Percentiles rank a stretch among this genome's conserved stretches.
Conservation (phyloP, 1,139 yeast genomes). For the Pichia inconspicua region DNA sequence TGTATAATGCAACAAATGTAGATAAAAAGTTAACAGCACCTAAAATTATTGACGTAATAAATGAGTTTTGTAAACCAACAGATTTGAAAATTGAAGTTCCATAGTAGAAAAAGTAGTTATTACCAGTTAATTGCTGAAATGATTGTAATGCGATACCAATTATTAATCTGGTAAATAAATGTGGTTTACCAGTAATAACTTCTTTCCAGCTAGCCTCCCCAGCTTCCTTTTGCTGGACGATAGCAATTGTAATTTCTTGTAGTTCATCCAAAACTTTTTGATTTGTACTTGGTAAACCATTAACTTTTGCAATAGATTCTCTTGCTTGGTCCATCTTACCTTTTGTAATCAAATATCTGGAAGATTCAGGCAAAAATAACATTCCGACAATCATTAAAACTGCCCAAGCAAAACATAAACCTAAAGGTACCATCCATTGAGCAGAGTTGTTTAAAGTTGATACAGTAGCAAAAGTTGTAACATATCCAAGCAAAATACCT, state of each 20-base stretch:
- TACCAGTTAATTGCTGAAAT: slow-evolving; percentile 73
- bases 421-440: slow-evolving; percentile 61
- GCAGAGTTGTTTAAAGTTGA: slow-evolving; percentile 35
- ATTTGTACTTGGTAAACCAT: slow-evolving; percentile 51
- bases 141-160: slow-evolving; percentile 62
- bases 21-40: slow-evolving; percentile 75
- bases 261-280: slow-evolving; percentile 51
- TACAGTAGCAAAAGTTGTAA: slow-evolving; percentile 53
- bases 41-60: slow-evolving; percentile 65
- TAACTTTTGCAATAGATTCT: slow-evolving; percentile 53
- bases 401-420: slow-evolving; percentile 45
- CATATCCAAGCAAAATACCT: slow-evolving; percentile 57
- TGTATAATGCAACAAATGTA: slow-evolving; percentile 58
- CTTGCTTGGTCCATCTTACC: slow-evolving; percentile 51
- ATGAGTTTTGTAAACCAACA: slow-evolving; percentile 66
- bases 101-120: slow-evolving; percentile 74
- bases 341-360: slow-evolving; percentile 55
- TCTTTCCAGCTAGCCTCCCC: slow-evolving; percentile 64
- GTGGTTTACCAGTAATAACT: slow-evolving; percentile 57
- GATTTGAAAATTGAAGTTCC: slow-evolving; percentile 72
- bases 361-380: slow-evolving; percentile 68
- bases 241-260: slow-evolving; percentile 52
- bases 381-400: slow-evolving; percentile 43
- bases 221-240: slow-evolving; percentile 51
- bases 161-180: slow-evolving; percentile 52